Evolutionary conservation across 2,329 filamentous ascomycete genomes (phyloP).

Genomic region (Neurospora crassa): DNA sequence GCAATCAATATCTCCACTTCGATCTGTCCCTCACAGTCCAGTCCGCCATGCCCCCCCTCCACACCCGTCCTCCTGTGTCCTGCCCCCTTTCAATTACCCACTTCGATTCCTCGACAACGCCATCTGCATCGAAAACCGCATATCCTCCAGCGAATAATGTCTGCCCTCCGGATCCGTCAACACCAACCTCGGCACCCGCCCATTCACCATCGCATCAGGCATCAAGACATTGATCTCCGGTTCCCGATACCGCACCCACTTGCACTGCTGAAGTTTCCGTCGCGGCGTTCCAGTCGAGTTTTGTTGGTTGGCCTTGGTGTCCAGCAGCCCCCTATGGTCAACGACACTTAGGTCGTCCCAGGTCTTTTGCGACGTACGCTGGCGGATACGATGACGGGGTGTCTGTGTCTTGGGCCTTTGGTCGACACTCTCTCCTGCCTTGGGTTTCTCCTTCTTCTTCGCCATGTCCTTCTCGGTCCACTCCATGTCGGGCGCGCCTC

Average conservation of each 20-base stretch:
- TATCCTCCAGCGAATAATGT: neutral
- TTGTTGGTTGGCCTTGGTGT: neutral
- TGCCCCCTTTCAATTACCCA: too few species aligned
- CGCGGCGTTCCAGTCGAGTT: neutral
- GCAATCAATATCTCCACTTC: too few species aligned
- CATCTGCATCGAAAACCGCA: neutral
- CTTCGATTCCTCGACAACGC: neutral
- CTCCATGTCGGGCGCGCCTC: neutral
- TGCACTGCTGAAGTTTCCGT: neutral
- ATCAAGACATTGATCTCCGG: neutral
- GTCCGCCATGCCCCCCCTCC: neutral
- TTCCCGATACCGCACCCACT: neutral
- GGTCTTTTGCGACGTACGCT: neutral
- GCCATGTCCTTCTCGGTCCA: neutral
- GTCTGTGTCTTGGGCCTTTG: neutral
- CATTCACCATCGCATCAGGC: too few species aligned
- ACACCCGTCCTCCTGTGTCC: neutral
- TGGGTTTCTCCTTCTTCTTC: neutral
- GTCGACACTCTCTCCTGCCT: neutral
- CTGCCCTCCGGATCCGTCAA: neutral
- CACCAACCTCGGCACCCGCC: neutral
- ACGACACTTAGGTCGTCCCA: neutral
- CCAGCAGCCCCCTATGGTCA: neutral
- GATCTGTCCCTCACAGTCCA: neutral
- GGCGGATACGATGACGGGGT: neutral